Evolutionary conservation across 306 rosid genomes (phyloP).

Genomic region (Vigna unguiculata): DNA sequence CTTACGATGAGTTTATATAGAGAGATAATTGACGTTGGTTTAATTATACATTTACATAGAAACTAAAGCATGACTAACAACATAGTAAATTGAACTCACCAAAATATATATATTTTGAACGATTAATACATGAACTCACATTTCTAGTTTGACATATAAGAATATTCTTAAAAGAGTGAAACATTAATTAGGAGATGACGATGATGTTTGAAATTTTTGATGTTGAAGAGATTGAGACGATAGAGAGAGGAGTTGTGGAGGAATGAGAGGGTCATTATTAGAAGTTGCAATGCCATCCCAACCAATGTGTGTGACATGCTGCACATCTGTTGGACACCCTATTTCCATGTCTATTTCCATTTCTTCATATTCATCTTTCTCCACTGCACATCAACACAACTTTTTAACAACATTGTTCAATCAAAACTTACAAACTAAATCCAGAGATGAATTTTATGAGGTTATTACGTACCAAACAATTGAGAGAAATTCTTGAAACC

Average conservation of each 20-base stretch:
- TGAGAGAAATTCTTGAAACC: slow-evolving; percentile 93
- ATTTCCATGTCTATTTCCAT: slow-evolving; percentile 79
- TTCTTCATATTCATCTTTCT: slow-evolving; percentile 66
- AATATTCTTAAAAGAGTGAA: background rate
- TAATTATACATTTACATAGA: slow-evolving; percentile 42
- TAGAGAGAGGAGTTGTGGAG: slow-evolving; percentile 56
- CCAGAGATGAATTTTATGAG: too few relatives aligned
- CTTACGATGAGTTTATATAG: too few relatives aligned
- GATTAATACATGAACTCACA: background rate
- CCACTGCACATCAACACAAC: slow-evolving; percentile 45
- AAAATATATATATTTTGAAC: slow-evolving; percentile 22
- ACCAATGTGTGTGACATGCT: slow-evolving; percentile 98
- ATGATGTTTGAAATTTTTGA: slow-evolving; percentile 37
- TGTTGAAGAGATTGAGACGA: slow-evolving; percentile 52
- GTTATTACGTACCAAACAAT: slow-evolving; percentile 63
- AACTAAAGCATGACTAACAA: slow-evolving; percentile 26
- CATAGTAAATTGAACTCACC: slow-evolving; percentile 22
- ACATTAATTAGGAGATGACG: slow-evolving; percentile 30
- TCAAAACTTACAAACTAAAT: too few relatives aligned
- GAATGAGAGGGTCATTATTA: slow-evolving; percentile 55
- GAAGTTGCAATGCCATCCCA: slow-evolving; percentile 63
- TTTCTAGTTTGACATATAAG: slow-evolving; percentile 20
- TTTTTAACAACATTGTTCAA: too few relatives aligned
- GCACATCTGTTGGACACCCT: slow-evolving; percentile 91
- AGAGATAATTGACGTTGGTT: too few relatives aligned